A percentile compares a stretch with the other conserved stretches of the same genome.
phyloP scores from a whole-genome alignment of 441 rosid species.

The Populus hybrid region DNA sequence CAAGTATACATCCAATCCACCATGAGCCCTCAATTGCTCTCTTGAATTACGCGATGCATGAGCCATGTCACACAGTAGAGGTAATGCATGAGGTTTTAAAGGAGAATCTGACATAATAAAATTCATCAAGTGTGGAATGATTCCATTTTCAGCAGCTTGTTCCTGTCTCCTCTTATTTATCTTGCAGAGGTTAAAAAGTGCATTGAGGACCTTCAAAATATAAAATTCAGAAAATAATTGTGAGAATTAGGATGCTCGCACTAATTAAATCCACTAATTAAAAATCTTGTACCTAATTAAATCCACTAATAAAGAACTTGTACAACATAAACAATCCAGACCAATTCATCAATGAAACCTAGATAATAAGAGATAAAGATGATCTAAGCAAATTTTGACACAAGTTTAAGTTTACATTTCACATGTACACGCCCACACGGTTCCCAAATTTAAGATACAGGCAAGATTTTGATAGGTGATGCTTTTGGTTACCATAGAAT shows the following conservation, averaged over 20 bases:
- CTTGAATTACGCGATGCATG: slow-evolving; percentile 49
- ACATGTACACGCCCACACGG: too few relatives aligned
- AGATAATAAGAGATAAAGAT: background rate
- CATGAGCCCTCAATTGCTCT: slow-evolving; percentile 95
- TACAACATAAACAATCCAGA: background rate
- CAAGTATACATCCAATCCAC: slow-evolving; percentile 89
- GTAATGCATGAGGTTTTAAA: too few relatives aligned
- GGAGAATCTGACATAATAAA: too few relatives aligned
- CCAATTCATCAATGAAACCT: background rate
- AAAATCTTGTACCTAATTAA: background rate
- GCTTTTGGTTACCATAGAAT: background rate
- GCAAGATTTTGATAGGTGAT: background rate
- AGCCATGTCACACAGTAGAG: too few relatives aligned
- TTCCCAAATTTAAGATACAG: background rate
- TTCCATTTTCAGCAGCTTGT: too few relatives aligned
- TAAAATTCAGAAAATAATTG: background rate
- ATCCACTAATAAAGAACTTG: background rate
- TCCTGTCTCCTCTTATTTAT: too few relatives aligned
- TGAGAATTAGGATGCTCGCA: slow-evolving; percentile 9
- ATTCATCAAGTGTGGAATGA: too few relatives aligned
- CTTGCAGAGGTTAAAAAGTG: background rate
- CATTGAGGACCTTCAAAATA: background rate
- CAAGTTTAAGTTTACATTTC: background rate
- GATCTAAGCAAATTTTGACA: background rate
- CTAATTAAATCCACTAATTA: background rate